These are phyloP conservation scores for Stagonosporopsis chrysanthemi DNA, from an alignment of 2,329 filamentous ascomycete genomes.

Conservation along the genomic window DNA sequence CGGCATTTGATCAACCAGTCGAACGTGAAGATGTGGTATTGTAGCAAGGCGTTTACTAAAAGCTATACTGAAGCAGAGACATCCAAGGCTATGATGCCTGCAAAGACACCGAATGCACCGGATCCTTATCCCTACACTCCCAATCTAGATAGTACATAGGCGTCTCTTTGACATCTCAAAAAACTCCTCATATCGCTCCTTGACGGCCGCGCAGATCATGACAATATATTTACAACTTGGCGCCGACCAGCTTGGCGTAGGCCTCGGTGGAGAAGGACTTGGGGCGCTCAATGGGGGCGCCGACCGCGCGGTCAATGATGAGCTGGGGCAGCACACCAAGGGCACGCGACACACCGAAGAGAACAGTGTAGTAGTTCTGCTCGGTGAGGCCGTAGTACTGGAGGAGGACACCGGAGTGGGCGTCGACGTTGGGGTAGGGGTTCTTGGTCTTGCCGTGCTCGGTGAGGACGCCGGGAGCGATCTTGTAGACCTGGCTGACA, in stretches of 20 bases:
- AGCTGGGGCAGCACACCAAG: constrained; percentile 98
- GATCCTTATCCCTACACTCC: constrained; percentile 43
- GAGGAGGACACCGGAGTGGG: constrained; percentile 97
- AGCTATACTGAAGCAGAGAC: constrained; percentile 40
- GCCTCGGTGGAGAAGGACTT: constrained; percentile 99
- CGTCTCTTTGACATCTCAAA: constrained; percentile 34
- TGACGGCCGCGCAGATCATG: constrained; percentile 11
- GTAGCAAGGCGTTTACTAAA: constrained; percentile 35
- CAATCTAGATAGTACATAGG: constrained; percentile 47
- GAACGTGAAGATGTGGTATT: constrained; percentile 38
- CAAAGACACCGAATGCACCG: constrained; percentile 37
- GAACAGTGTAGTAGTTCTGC: constrained; percentile 99
- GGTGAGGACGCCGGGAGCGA: constrained; percentile 94
- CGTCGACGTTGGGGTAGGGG: constrained; percentile 98
- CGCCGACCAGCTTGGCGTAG: constrained; percentile 90
- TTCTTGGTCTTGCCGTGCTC: constrained; percentile 99
- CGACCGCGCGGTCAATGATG: constrained; percentile 98
- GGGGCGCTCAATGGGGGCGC: constrained; percentile 96
- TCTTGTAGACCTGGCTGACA: constrained; percentile 99
- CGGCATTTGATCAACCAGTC: constrained; percentile 7
- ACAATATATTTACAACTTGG: constrained; percentile 75
- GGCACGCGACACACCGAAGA: constrained; percentile 97
- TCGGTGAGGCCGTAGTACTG: constrained; percentile 99
- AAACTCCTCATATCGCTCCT: constrained; percentile 28
- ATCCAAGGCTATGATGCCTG: constrained; percentile 34